These are phyloP conservation scores for Colletotrichum sansevieriae DNA, from an alignment of 2,329 filamentous ascomycete species.

Conservation along the genomic window DNA sequence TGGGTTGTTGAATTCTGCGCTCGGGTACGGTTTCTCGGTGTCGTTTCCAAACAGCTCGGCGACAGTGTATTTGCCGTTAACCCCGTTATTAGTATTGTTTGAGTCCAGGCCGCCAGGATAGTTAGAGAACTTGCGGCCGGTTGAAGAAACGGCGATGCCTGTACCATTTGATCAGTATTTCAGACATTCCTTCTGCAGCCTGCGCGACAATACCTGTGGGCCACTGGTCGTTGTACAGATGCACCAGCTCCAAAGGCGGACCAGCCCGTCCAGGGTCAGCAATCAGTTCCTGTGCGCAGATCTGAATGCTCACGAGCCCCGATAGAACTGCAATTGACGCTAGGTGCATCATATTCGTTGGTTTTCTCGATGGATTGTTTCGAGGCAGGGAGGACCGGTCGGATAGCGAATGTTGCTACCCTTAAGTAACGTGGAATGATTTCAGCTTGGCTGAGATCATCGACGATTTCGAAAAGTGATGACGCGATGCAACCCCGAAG, in stretches of 20 bases:
- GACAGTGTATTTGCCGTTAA: conserved; percentile 14
- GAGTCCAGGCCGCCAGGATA: conserved; percentile 20
- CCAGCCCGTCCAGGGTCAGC: conserved; percentile 8
- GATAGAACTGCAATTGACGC: background rate
- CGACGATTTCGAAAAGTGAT: background rate
- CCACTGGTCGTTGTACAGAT: conserved; percentile 21
- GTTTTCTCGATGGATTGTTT: background rate
- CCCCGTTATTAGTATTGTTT: conserved; percentile 20
- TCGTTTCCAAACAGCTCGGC: conserved; percentile 11
- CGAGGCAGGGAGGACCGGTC: too few species aligned
- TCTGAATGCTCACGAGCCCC: background rate
- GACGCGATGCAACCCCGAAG: background rate
- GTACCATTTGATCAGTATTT: background rate
- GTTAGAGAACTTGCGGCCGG: conserved; percentile 16
- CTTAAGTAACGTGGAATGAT: too few species aligned
- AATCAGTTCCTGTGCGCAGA: background rate
- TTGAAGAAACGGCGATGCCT: conserved; percentile 18
- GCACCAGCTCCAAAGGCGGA: conserved; percentile 15
- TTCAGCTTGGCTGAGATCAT: background rate
- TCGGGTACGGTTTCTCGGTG: conserved; percentile 11
- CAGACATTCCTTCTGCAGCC: background rate
- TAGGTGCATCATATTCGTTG: background rate
- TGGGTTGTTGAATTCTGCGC: conserved; percentile 1
- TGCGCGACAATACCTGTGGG: background rate
- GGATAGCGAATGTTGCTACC: too few species aligned